Percentiles rank a stretch among this genome's conserved stretches.
Evolutionary conservation across 768 basidiomycete species (phyloP).

Genomic region (Lactarius quietus): DNA sequence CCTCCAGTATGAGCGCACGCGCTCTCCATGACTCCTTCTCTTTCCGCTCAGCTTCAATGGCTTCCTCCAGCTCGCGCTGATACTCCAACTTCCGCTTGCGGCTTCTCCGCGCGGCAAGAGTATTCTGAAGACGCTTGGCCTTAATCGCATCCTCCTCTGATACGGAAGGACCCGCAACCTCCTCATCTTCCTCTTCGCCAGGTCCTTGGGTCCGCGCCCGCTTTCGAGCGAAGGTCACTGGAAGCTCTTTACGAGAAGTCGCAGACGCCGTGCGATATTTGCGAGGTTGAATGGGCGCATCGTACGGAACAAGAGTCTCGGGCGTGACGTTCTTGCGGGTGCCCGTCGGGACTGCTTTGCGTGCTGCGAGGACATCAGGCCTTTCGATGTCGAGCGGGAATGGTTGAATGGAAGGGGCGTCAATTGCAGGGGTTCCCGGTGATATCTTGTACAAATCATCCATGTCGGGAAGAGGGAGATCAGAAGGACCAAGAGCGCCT

Average conservation of each 20-base stretch:
- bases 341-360: conserved; percentile 48
- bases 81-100: conserved; percentile 72
- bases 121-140: conserved; percentile 79
- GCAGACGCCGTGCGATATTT: conserved; percentile 67
- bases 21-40: conserved; percentile 65
- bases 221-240: conserved; percentile 65
- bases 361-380: conserved; percentile 26
- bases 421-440: conserved; percentile 48
- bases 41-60: conserved; percentile 46
- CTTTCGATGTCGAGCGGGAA: conserved; percentile 32
- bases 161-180: conserved; percentile 40
- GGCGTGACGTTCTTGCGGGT: conserved; percentile 70
- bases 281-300: conserved; percentile 78
- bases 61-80: conserved; percentile 59
- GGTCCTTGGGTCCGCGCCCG: conserved; percentile 48
- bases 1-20: conserved; percentile 45
- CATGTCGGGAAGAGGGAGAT: conserved; percentile 31
- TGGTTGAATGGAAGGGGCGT: conserved; percentile 36
- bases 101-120: conserved; percentile 77
- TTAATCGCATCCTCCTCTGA: conserved; percentile 67
- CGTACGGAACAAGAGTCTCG: conserved; percentile 58
- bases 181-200: conserved; percentile 50
- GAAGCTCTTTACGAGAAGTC: conserved; percentile 77
- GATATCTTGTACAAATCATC: conserved; percentile 47
- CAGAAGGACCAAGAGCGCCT: neutral